Evolutionary conservation across 2,329 filamentous ascomycete genomes (phyloP).

Genomic region (Microdochium trichocladiopsis): DNA sequence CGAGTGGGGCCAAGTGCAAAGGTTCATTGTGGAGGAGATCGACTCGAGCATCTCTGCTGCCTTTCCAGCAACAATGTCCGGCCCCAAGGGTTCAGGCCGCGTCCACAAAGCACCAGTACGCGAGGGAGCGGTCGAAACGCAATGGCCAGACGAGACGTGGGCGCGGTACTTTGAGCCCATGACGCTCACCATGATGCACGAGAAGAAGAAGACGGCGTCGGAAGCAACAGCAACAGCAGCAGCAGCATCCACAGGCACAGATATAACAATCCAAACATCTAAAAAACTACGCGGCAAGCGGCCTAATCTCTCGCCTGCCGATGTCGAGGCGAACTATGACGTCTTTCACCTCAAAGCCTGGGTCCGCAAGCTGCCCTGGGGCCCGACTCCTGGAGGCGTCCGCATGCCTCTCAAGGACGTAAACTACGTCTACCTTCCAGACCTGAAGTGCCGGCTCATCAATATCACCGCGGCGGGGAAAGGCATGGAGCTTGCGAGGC

Average conservation of each 20-base stretch:
- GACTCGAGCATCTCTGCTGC: background rate
- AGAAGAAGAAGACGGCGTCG: background rate
- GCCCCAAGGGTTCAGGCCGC: background rate
- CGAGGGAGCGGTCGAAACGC: too few species aligned
- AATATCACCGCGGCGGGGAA: conserved; percentile 31
- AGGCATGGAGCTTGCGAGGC: background rate
- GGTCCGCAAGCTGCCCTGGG: too few species aligned
- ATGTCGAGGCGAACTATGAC: too few species aligned
- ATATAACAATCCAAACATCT: too few species aligned
- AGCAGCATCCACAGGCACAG: too few species aligned
- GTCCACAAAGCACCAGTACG: too few species aligned
- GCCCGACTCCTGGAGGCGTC: too few species aligned
- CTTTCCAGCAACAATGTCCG: background rate
- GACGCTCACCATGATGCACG: background rate
- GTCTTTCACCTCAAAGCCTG: too few species aligned
- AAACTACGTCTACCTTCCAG: conserved; percentile 5
- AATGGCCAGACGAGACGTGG: too few species aligned
- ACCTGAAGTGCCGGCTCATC: conserved; percentile 11
- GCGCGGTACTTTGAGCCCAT: background rate
- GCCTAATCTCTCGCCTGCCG: too few species aligned
- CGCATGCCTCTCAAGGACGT: background rate
- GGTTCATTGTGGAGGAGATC: background rate
- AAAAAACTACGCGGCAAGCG: too few species aligned
- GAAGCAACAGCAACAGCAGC: background rate
- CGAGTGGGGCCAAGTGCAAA: background rate